Percentiles rank a stretch among this genome's conserved stretches.
Conservation (phyloP, 2,329 filamentous ascomycete genomes). For the Torrubiellomyces zombiae region DNA sequence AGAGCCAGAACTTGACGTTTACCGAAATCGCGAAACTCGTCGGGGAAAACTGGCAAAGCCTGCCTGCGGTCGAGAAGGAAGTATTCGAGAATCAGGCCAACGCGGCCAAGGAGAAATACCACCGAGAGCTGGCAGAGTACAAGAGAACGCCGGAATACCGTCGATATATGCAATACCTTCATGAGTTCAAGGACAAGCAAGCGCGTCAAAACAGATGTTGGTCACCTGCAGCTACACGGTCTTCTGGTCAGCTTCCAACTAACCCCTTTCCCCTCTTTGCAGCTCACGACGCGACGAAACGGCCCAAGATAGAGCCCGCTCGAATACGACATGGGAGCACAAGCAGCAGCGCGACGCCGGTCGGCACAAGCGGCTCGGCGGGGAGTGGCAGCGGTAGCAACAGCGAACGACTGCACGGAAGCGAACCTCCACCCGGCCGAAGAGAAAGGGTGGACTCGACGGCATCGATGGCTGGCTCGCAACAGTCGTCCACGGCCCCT, state of each 20-base stretch:
- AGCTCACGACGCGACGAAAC: conserved; percentile 27
- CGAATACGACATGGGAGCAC: conserved; percentile 20
- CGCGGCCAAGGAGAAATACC: conserved; percentile 60
- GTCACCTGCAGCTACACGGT: conserved; percentile 2
- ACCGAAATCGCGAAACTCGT: conserved; percentile 73
- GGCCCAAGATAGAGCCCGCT: conserved; percentile 26
- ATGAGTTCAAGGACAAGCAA: conserved; percentile 65
- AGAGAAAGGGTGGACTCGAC: conserved; percentile 32
- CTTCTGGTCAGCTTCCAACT: neutral
- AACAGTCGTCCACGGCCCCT: conserved; percentile 22
- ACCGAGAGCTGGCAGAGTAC: conserved; percentile 54
- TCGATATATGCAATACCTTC: conserved; percentile 54
- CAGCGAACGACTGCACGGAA: conserved; percentile 29
- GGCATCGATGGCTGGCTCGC: conserved; percentile 28
- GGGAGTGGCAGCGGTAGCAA: conserved; percentile 30
- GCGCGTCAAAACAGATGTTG: conserved; percentile 37
- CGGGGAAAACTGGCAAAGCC: conserved; percentile 65
- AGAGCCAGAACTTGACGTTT: conserved; percentile 60
- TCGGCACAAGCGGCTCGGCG: conserved; percentile 14
- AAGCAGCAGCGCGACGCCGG: conserved; percentile 23
- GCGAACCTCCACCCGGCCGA: conserved; percentile 28
- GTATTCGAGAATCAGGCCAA: conserved; percentile 57
- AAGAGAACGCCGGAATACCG: conserved; percentile 59
- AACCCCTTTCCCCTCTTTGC: too few relatives aligned
- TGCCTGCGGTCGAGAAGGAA: conserved; percentile 51